Percentiles rank a stretch among this genome's conserved stretches.
Evolutionary conservation across 2,329 filamentous ascomycete species (phyloP).

Genomic region (Cladorrhinum sp.): DNA sequence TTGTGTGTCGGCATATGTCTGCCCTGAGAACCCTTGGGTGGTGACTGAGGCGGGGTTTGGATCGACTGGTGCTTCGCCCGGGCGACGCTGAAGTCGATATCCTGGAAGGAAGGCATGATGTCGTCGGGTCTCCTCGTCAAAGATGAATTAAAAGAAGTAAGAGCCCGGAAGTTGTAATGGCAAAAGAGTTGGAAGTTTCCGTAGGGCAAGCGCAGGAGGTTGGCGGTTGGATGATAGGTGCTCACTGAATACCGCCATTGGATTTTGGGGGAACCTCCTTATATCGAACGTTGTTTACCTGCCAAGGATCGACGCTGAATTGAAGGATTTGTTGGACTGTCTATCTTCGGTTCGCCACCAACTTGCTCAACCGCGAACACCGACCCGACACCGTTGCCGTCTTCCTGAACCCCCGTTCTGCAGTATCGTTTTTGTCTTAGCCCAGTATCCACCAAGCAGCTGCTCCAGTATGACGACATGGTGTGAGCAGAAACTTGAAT

Average conservation of each 20-base stretch:
- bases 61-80: not conserved
- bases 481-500: not conserved
- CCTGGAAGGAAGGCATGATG: slow-evolving; percentile 16
- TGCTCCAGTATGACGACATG: slow-evolving; percentile 7
- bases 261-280: not conserved
- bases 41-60: slow-evolving; percentile 22
- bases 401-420: not conserved
- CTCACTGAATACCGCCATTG: not conserved
- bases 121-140: not conserved
- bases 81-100: slow-evolving; percentile 15
- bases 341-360: not conserved
- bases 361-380: slow-evolving; percentile 3
- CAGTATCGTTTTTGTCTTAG: not conserved
- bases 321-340: not conserved
- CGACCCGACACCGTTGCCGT: slow-evolving; percentile 3
- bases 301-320: not conserved
- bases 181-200: too few species aligned
- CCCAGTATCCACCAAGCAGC: not conserved
- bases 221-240: not conserved
- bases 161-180: too few species aligned
- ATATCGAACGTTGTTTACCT: not conserved
- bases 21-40: slow-evolving; percentile 13
- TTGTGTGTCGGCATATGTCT: slow-evolving; percentile 14
- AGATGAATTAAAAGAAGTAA: not conserved
- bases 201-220: not conserved